These are phyloP conservation scores for Quercus tomentella DNA, from an alignment of 331 rosid species.

Conservation along the genomic window DNA sequence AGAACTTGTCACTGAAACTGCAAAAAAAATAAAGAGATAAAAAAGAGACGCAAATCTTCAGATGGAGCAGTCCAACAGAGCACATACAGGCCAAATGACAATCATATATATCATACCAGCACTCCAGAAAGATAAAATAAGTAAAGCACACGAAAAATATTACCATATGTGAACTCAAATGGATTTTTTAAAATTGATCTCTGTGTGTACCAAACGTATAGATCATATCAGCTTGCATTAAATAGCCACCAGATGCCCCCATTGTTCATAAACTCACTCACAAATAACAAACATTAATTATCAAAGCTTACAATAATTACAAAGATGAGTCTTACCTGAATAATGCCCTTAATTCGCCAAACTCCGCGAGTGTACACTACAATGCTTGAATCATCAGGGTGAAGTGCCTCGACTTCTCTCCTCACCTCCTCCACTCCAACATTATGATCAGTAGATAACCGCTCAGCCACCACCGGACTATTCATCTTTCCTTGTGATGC, in stretches of 20 bases:
- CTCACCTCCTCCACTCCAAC: conserved; percentile 73
- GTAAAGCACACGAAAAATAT: background rate
- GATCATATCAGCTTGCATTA: background rate
- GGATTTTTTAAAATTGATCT: background rate
- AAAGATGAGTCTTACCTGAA: conserved; percentile 48
- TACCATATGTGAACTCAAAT: background rate
- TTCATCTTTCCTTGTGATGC: conserved; percentile 18
- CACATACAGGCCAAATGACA: background rate
- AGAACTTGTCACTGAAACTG: background rate
- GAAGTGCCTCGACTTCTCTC: conserved; percentile 74
- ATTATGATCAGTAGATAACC: conserved; percentile 78
- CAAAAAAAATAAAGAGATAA: background rate
- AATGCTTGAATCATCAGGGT: conserved; percentile 72
- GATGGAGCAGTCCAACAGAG: background rate
- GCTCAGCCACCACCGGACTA: conserved; percentile 52
- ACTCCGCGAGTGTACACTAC: conserved; percentile 60
- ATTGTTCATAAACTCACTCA: background rate
- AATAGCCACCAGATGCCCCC: background rate
- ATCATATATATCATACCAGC: background rate
- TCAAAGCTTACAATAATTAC: background rate
- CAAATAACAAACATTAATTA: background rate
- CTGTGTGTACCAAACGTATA: background rate
- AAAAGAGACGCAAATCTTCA: background rate
- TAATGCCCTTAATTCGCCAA: conserved; percentile 90
- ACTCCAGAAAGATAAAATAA: background rate